Base-by-base conservation (phyloP, 202 grass and related monocot genomes). In the Bolboschoenoplectus hybrid region DNA sequence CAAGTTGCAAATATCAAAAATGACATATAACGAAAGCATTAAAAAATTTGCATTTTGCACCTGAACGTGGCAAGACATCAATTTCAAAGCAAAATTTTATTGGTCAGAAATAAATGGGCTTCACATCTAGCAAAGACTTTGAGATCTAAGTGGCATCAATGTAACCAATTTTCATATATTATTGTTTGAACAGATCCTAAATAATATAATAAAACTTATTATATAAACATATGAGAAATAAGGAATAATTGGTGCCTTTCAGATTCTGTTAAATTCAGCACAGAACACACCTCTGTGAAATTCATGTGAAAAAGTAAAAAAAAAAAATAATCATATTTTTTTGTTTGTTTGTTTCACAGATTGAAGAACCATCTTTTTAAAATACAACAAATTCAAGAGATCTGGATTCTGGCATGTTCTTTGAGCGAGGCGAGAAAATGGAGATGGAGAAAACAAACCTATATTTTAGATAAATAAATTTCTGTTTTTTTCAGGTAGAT, bases 1-100 rank as follows among this genome's bases (percentile, higher is more conserved):
- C 74, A 79, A 79, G 51, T 79, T 79, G 52, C 32, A 79, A 79
- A 79, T 79, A 39, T 79, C 26, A 10, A 13, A 8, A 1, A 58
- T 57, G 49, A 56, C 32, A 58, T 58, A 44, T 60, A 41, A 19
- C 4, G 61, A 79, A 41, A 40, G 1, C n/a, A 14, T 32, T 14
- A 53, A 80, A 38, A 53, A 56, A 11, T 0, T 8, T 41, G 35
- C 35, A 80, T 41, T 58, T 61, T 58, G 75, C 53, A 80, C 53
- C 36, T 79, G 35, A 60, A 60, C 53, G 75, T 80, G 75, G 53
- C 36, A 6, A 14, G 53, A 79, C 75, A 61, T 43, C 53, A 2
- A 41, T 80, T 80, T 58, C 75, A 41, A 80, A 52, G 20, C 44
- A 74, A 51, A 74, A 51, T 52, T 19, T 32, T 34, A 26, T 19